Conservation (phyloP, 768 basidiomycete species). For the Naganishia kalamii region DNA sequence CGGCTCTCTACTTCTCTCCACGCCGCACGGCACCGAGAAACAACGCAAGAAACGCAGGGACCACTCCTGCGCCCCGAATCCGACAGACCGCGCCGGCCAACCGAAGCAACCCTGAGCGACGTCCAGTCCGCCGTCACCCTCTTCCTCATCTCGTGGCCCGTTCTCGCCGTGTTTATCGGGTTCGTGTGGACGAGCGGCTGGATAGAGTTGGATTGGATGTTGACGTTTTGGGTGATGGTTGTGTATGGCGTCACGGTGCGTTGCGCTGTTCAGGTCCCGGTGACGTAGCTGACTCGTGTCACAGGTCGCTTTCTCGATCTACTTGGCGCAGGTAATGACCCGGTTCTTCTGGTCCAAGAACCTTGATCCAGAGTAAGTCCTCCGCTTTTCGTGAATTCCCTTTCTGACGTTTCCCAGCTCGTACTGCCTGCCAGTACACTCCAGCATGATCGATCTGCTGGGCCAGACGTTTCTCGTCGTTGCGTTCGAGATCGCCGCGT, state of each 20-base stretch:
- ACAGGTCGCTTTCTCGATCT: conserved; percentile 68
- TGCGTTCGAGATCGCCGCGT: conserved; percentile 35
- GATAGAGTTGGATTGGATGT: conserved; percentile 64
- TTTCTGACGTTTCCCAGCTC: neutral
- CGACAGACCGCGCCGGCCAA: neutral
- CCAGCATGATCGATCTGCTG: conserved; percentile 75
- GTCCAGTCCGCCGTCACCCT: conserved; percentile 52
- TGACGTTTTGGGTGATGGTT: conserved; percentile 60
- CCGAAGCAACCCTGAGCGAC: neutral
- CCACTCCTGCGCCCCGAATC: conserved; percentile 1
- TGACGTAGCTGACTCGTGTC: neutral
- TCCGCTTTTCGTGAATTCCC: neutral
- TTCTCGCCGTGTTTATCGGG: conserved; percentile 67
- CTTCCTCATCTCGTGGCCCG: conserved; percentile 67
- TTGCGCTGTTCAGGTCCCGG: conserved; percentile 24
- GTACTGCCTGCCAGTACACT: conserved; percentile 69
- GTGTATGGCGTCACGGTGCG: conserved; percentile 75
- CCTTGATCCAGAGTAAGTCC: conserved; percentile 66
- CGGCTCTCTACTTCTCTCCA: conserved; percentile 85
- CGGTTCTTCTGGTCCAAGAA: conserved; percentile 68
- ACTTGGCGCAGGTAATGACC: conserved; percentile 62
- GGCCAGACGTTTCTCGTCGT: conserved; percentile 71
- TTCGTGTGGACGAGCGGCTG: conserved; percentile 66
- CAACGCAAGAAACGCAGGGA: neutral
- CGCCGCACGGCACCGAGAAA: neutral